phyloP scores from a whole-genome alignment of 2,329 filamentous ascomycete species.

The Zasmidium citrigriseum region DNA sequence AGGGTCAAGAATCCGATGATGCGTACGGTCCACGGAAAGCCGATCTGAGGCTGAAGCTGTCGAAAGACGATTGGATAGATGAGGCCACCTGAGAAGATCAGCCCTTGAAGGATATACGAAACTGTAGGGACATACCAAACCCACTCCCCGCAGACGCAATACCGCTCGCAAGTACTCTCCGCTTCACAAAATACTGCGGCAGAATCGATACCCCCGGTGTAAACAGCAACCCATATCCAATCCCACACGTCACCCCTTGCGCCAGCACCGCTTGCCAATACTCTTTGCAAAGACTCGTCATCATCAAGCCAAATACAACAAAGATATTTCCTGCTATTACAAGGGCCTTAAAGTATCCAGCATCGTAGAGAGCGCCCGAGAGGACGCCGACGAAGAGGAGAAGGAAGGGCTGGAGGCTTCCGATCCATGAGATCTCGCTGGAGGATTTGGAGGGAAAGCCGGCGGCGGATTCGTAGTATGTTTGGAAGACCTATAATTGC shows the following conservation, averaged over 20 bases:
- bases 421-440: conserved; percentile 11
- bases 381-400: conserved; percentile 38
- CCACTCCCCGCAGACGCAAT: conserved; percentile 8
- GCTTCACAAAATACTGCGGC: conserved; percentile 10
- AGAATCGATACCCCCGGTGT: conserved; percentile 10
- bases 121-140: not conserved
- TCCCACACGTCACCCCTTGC: conserved; percentile 10
- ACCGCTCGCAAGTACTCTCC: conserved; percentile 1
- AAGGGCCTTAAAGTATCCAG: conserved; percentile 11
- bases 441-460: conserved; percentile 1
- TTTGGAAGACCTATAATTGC: too few relatives aligned
- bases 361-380: conserved; percentile 11
- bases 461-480: conserved; percentile 9
- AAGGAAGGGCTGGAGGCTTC: conserved; percentile 42
- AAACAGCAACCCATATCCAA: conserved; percentile 12
- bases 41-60: conserved; percentile 52
- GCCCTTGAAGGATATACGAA: not conserved
- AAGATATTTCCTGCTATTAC: conserved; percentile 6
- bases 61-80: conserved; percentile 57
- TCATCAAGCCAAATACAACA: conserved; percentile 14
- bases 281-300: conserved; percentile 9
- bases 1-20: conserved; percentile 49
- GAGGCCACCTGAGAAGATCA: conserved; percentile 20
- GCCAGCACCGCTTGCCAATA: conserved; percentile 14
- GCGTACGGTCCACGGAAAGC: conserved; percentile 56